Evolutionary conservation across 2,329 filamentous ascomycete species (phyloP).

Genomic region (Calonectria multiphialidica): DNA sequence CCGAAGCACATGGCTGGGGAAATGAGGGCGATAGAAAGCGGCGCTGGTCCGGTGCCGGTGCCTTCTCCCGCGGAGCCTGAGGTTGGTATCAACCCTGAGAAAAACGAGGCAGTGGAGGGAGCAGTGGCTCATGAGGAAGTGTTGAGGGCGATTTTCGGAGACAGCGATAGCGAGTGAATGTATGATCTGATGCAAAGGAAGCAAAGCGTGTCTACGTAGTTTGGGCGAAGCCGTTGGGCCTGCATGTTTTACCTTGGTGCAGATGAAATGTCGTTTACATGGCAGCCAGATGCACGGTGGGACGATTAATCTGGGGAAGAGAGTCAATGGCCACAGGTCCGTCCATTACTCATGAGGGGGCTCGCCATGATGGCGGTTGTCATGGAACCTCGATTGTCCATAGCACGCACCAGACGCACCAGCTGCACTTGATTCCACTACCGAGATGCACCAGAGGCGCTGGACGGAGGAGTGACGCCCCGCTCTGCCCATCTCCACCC

Average conservation of each 20-base stretch:
- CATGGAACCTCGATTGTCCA: background rate
- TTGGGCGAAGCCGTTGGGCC: background rate
- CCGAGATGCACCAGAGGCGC: background rate
- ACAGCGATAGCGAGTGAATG: constrained; percentile 76
- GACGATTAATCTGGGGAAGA: background rate
- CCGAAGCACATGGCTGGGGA: constrained; percentile 18
- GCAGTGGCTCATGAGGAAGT: constrained; percentile 83
- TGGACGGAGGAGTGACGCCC: constrained; percentile 11
- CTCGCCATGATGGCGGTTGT: background rate
- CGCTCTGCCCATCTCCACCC: constrained; percentile 26
- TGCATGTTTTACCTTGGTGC: background rate
- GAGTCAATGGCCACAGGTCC: background rate
- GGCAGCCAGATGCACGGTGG: background rate
- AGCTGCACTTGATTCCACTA: background rate
- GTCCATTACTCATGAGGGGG: background rate
- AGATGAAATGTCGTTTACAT: background rate
- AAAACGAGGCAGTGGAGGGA: constrained; percentile 76
- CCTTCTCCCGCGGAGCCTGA: constrained; percentile 41
- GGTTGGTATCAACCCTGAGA: constrained; percentile 73
- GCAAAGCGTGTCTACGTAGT: background rate
- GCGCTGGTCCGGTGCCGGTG: background rate
- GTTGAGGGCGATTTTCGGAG: constrained; percentile 94
- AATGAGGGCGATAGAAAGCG: constrained; percentile 31
- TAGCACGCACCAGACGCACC: too few relatives aligned
- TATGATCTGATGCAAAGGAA: background rate